Evolutionary conservation across 2,329 filamentous ascomycete genomes (phyloP), one percentile per base, ranked within the genome.

Genomic region (Berkeleyomyces basicola): DNA sequence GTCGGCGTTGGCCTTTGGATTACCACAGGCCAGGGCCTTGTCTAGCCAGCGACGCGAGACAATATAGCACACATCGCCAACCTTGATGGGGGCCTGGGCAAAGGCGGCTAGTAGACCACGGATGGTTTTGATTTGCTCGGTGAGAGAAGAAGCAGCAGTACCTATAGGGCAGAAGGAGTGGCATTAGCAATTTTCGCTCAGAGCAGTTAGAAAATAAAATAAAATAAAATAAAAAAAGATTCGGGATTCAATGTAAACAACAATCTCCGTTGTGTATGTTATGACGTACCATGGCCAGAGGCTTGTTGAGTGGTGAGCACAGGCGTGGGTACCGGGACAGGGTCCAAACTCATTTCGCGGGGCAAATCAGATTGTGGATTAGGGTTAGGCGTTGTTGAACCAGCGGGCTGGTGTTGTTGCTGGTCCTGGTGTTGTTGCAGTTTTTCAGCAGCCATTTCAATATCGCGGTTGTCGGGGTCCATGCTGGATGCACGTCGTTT

Each of bases 11-110:
- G 77, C 78, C 60, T 78, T 74, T 63, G 81, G 80, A 7, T 80
- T 78, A 58, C 81, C 82, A 62, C 88, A 78, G 33, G 86, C 80
- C 64, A 86, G 76, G 2, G 93, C 88, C 64, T 83, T 82, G 63
- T 81, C 78, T 42, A 96, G 78, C 93, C 93, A 97, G 64, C 79
- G 78, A 59, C 79, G 81, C 1, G 91, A 95, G 3, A 97, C 82
- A 23, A 95, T 74, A 68, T 85, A 96, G 11, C 86, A 88, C 62
- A 82, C 79, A 64, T 88, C 82, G n/a, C 85, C 85, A 66, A 91
- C 87, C 64, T 82, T 74, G n/a, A 84, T 71, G 6, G 81, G 78
- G 0, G 71, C 71, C 57, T 79, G 76, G n/a, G 74, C 72, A 58
- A 78, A 78, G 9, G 79, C 78, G 66, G 79, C 74, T 36, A 81